A percentile compares a stretch with the other conserved stretches of the same genome.
phyloP scores from a whole-genome alignment of 371 early-diverging fungal genomes.

The Apophysomyces sp. region DNA sequence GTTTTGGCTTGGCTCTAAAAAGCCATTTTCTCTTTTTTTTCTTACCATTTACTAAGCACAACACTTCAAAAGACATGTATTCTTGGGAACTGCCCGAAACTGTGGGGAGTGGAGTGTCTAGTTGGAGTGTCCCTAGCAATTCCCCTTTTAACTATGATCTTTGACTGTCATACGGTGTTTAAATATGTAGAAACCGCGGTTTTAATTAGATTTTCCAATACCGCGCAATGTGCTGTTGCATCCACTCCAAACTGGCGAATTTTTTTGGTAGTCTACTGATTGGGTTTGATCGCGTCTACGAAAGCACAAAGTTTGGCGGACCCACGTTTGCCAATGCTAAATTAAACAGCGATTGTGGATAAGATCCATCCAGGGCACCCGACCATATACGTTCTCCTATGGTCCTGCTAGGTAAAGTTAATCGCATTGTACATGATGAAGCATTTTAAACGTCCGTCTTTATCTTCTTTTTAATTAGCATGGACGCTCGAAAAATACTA shows the following conservation, averaged over 20 bases:
- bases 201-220: too few species aligned
- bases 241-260: conserved; percentile 26
- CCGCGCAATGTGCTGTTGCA: conserved; percentile 33
- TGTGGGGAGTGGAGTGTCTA: too few species aligned
- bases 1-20: too few species aligned
- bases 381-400: conserved; percentile 60
- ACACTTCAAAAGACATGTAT: too few species aligned
- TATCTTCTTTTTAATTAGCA: conserved; percentile 17
- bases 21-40: too few species aligned
- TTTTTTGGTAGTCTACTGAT: conserved; percentile 28
- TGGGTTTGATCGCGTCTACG: conserved; percentile 32
- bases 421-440: background rate
- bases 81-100: too few species aligned
- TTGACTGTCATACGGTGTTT: too few species aligned
- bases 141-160: too few species aligned
- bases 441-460: background rate
- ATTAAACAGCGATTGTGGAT: conserved; percentile 43
- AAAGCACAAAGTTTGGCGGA: conserved; percentile 10
- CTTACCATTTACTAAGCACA: too few species aligned
- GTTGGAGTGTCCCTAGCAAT: too few species aligned
- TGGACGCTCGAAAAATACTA: conserved; percentile 72
- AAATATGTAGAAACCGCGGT: too few species aligned
- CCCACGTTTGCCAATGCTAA: conserved; percentile 33
- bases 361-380: conserved; percentile 56
- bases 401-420: conserved; percentile 46